These are phyloP conservation scores for Hericium alpestre DNA, from an alignment of 768 basidiomycete genomes.

Conservation along the genomic window DNA sequence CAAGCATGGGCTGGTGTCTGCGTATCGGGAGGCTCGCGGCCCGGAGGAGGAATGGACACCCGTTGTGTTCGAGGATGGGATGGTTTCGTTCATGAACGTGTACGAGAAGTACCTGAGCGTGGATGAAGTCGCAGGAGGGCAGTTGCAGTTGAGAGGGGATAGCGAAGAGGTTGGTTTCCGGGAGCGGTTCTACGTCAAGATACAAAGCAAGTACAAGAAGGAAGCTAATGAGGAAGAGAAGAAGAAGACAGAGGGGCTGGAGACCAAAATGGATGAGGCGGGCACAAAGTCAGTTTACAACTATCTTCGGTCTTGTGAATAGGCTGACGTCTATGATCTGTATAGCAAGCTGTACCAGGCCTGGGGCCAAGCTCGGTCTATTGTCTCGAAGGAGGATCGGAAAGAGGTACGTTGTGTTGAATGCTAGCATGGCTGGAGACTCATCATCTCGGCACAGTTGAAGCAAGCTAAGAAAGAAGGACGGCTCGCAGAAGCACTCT, in stretches of 20 bases:
- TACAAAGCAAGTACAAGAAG: constrained; percentile 81
- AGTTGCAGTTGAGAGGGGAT: constrained; percentile 70
- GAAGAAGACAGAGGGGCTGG: constrained; percentile 31
- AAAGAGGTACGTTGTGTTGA: constrained; percentile 42
- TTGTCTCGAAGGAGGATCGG: constrained; percentile 63
- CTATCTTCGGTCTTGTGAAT: not conserved
- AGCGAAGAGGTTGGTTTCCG: constrained; percentile 76
- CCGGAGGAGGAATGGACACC: constrained; percentile 94
- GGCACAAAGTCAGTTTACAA: constrained; percentile 51
- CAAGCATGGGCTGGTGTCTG: constrained; percentile 72
- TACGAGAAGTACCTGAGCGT: constrained; percentile 82
- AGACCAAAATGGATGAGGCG: constrained; percentile 52
- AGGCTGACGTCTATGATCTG: constrained; percentile 1
- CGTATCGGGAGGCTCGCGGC: constrained; percentile 81
- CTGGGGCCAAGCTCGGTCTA: constrained; percentile 72
- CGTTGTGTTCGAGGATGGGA: constrained; percentile 69
- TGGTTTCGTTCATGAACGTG: constrained; percentile 80
- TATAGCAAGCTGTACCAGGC: constrained; percentile 63
- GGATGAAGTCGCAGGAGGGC: constrained; percentile 80
- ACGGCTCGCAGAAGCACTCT: constrained; percentile 65
- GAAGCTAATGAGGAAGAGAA: constrained; percentile 57
- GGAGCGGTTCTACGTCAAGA: constrained; percentile 82
- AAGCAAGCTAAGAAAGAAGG: constrained; percentile 74
- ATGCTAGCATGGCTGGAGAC: constrained; percentile 1
- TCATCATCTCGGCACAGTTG: constrained; percentile 33